Percentiles rank a stretch among this genome's conserved stretches.
Conservation (phyloP, 2,329 filamentous ascomycete genomes). For the Nannizzia gypsea region DNA sequence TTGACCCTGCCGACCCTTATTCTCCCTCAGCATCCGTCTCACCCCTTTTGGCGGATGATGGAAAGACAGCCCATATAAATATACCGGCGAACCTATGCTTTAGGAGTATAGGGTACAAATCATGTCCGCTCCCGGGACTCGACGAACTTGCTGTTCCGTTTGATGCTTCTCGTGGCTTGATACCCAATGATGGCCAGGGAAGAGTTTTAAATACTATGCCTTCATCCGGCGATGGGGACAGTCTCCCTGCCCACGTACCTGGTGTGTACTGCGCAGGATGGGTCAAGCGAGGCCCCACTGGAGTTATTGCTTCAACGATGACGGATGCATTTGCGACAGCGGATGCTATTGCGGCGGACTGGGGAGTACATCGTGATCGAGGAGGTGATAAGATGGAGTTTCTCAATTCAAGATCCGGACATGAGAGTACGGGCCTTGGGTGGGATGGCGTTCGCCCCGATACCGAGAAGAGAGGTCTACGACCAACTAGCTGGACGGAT, state of each 20-base stretch:
- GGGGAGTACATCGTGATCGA: slow-evolving; percentile 34
- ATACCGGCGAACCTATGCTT: slow-evolving; percentile 62
- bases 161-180: slow-evolving; percentile 58
- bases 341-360: slow-evolving; percentile 72
- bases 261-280: slow-evolving; percentile 90
- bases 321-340: slow-evolving; percentile 83
- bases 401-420: slow-evolving; percentile 31
- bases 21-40: slow-evolving; percentile 37
- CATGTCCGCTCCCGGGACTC: slow-evolving; percentile 63
- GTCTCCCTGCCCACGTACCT: slow-evolving; percentile 37
- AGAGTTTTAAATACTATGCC: slow-evolving; percentile 45
- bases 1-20: slow-evolving; percentile 41
- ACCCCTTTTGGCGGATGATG: slow-evolving; percentile 20
- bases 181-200: slow-evolving; percentile 71
- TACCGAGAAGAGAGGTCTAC: slow-evolving; percentile 43
- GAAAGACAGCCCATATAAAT: slow-evolving; percentile 23
- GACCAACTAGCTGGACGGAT: slow-evolving; percentile 65
- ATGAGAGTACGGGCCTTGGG: slow-evolving; percentile 41
- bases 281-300: slow-evolving; percentile 90
- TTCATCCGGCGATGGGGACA: slow-evolving; percentile 11
- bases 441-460: slow-evolving; percentile 66
- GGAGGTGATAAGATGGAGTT: slow-evolving; percentile 29
- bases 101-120: slow-evolving; percentile 90
- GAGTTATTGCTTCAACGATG: slow-evolving; percentile 94
- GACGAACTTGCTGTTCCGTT: slow-evolving; percentile 64